phyloP scores from a whole-genome alignment of 306 rosid genomes.

The Cicer cuneatum region DNA sequence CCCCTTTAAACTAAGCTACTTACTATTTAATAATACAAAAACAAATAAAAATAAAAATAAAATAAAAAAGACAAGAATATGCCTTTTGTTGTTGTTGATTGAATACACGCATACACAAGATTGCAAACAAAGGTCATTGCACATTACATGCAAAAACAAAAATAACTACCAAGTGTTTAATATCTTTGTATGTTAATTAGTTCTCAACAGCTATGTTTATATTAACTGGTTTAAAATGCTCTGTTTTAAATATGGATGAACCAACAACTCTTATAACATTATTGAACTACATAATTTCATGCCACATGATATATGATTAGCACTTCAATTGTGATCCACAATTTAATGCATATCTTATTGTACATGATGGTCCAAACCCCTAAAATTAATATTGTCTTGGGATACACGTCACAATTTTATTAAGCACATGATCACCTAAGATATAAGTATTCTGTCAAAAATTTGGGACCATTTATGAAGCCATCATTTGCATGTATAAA shows the following conservation, averaged over 20 bases:
- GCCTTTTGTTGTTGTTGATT: neutral
- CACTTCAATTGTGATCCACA: conserved; percentile 44
- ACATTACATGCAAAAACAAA: neutral
- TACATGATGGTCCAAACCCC: conserved; percentile 43
- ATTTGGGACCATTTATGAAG: conserved; percentile 45
- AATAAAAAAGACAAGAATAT: neutral
- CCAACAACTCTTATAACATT: conserved; percentile 41
- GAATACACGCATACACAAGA: no score
- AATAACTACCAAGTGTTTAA: conserved; percentile 15
- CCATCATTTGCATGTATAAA: conserved; percentile 19
- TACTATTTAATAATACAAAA: no score
- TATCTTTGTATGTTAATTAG: conserved; percentile 36
- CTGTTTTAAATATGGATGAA: conserved; percentile 24
- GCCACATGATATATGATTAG: conserved; percentile 42
- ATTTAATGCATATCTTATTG: conserved; percentile 27
- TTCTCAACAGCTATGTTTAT: conserved; percentile 35
- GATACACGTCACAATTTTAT: conserved; percentile 15
- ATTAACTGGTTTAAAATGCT: conserved; percentile 16
- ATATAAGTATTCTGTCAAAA: conserved; percentile 1
- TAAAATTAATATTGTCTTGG: conserved; percentile 38
- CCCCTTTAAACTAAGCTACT: no score
- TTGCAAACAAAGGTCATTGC: no score
- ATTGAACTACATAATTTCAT: conserved; percentile 29
- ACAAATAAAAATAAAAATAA: no score
- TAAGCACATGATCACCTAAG: conserved; percentile 41